These are phyloP conservation scores for Scenedesmus sp. DNA, from an alignment of 163 green algal species.

Conservation along the genomic window DNA sequence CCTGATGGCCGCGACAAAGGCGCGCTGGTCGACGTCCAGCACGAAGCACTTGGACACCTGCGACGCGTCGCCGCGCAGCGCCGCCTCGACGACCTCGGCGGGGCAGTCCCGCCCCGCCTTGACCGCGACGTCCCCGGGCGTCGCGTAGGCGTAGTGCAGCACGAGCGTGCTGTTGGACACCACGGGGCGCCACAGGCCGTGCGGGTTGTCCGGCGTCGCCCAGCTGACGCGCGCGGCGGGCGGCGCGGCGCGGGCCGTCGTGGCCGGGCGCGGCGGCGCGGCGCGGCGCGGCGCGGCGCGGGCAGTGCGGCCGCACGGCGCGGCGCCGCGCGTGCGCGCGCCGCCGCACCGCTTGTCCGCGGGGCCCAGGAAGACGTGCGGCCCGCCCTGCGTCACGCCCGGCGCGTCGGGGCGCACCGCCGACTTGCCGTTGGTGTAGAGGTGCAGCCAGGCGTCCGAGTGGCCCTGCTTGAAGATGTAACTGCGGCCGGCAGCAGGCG, in stretches of 20 bases:
- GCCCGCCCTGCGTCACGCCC: conserved; percentile 56
- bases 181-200: conserved; percentile 25
- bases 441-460: conserved; percentile 44
- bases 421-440: conserved; percentile 76
- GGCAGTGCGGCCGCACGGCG: no score
- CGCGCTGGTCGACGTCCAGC: conserved; percentile 43
- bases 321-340: no score
- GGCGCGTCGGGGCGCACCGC: conserved; percentile 63
- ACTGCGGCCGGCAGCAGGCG: neutral
- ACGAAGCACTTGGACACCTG: conserved; percentile 26
- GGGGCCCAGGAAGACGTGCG: conserved; percentile 65
- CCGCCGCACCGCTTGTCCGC: conserved; percentile 4
- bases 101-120: conserved; percentile 41
- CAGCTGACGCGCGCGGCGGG: conserved; percentile 5
- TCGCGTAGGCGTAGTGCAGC: conserved; percentile 46
- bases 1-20: conserved; percentile 36
- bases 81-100: conserved; percentile 7
- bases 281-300: no score
- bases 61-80: conserved; percentile 2
- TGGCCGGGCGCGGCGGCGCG: no score
- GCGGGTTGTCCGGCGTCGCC: conserved; percentile 29
- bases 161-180: conserved; percentile 29
- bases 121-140: conserved; percentile 28
- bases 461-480: conserved; percentile 48
- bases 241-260: no score